These are phyloP conservation scores for Thoreauomyces humboldtii DNA, from an alignment of 192 early-diverging fungal species.

Conservation along the genomic window DNA sequence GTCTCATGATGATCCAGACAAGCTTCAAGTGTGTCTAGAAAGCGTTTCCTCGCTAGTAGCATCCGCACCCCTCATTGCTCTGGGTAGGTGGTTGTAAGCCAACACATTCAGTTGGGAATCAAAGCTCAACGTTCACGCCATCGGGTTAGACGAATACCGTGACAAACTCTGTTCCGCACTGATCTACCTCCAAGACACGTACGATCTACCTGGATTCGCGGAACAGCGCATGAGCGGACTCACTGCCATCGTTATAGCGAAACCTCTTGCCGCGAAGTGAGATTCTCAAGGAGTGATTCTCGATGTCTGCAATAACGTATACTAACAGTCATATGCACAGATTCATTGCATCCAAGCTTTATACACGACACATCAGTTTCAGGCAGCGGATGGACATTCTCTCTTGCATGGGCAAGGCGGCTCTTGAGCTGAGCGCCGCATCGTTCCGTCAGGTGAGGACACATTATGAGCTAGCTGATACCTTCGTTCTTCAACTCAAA, in stretches of 20 bases:
- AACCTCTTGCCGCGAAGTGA: background rate
- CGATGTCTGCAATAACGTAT: background rate
- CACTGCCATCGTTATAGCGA: background rate
- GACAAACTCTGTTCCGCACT: background rate
- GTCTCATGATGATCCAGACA: constrained; percentile 7
- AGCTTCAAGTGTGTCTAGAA: background rate
- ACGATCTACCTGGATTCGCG: constrained; percentile 2
- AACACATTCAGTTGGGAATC: too few species aligned
- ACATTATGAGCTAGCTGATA: background rate
- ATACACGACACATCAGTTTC: background rate
- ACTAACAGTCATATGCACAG: background rate
- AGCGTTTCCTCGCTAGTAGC: background rate
- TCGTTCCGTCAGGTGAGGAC: too few species aligned
- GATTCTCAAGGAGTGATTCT: too few species aligned
- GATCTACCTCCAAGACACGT: constrained; percentile 8
- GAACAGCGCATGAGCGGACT: background rate
- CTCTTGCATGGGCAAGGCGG: background rate
- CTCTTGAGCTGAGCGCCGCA: background rate
- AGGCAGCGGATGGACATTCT: constrained; percentile 3
- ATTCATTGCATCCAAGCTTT: background rate
- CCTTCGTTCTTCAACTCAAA: background rate
- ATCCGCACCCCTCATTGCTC: background rate
- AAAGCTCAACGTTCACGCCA: too few species aligned
- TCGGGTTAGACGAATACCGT: background rate
- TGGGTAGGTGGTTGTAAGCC: background rate